Base-by-base conservation (phyloP, 2,329 filamentous ascomycete genomes). In the Exophiala mesophila region DNA sequence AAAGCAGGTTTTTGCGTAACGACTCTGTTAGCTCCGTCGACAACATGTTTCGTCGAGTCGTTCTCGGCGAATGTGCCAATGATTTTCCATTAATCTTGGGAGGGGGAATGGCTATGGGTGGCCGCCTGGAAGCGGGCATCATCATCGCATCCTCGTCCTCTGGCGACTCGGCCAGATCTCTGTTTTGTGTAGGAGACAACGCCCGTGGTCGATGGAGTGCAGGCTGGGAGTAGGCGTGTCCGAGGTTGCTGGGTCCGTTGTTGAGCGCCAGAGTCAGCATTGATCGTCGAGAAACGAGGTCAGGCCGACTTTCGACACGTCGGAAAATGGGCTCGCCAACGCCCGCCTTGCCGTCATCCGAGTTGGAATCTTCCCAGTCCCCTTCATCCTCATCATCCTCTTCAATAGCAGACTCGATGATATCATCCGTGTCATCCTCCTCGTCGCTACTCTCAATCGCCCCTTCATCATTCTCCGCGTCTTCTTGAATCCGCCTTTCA, bases 1-100 rank as follows among this genome's bases (percentile, higher is more conserved):
- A 94, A 12, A 97, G 77, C 12, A 98, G 80, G 57, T 96, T 86
- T 55, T 88, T 85, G 16, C 92, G 81, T 3, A 98, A 80, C 16
- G 88, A 94, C 62, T 95, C 88, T 2, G 90, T 96, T 41, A 98
- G 72, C 68, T 98, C 92, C 0, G 87, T 94, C 6, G 87, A 84
- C 43, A 98, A 76, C 92, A 98, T 98, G 65, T 96, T 94, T 47
- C 89, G 80, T 38, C 92, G 80, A 0, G 89, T 96, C 0, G 90
- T 96, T 44, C 88, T 80, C 3, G 92, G 92, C 4, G 92, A 97
- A 52, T 95, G 76, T 2, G 88, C 85, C 19, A 82, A 79, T 41
- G 86, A 32, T 24, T 51, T 48, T 5, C 31, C 29, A 5, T 36
- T 38, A 10, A 41, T 20, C 13, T 52, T 46, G 5, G 49, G 45